Conservation (phyloP, 768 basidiomycete species). For the Lactarius evosmus region DNA sequence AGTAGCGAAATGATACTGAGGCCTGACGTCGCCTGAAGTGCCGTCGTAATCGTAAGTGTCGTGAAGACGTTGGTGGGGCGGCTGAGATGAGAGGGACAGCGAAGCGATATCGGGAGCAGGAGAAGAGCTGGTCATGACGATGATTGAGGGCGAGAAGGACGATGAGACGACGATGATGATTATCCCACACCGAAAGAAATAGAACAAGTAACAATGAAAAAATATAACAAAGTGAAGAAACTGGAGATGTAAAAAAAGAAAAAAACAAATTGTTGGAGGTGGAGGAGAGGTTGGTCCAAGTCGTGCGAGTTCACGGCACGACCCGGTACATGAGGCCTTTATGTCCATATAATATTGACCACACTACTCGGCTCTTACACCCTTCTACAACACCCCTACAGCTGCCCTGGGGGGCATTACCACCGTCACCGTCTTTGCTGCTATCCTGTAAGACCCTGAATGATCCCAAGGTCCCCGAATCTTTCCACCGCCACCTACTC, state of each 20-base stretch:
- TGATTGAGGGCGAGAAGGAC: conserved; percentile 3
- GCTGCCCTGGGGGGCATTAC: conserved; percentile 48
- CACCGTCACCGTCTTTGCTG: conserved; percentile 47
- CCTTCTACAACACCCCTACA: conserved; percentile 27
- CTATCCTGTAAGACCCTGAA: conserved; percentile 42
- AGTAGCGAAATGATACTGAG: conserved; percentile 69
- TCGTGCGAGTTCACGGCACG: neutral
- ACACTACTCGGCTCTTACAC: too few relatives aligned
- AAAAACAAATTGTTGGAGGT: neutral
- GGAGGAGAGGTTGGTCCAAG: neutral
- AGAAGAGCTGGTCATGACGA: conserved; percentile 83
- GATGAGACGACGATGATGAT: conserved; percentile 9
- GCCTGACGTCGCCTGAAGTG: conserved; percentile 48
- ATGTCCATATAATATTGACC: too few relatives aligned
- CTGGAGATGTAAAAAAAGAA: neutral
- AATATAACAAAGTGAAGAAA: conserved; percentile 1
- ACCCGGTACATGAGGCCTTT: neutral
- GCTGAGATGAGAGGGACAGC: conserved; percentile 62
- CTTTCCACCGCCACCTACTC: conserved; percentile 26
- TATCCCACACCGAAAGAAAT: conserved; percentile 10
- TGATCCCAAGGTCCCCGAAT: conserved; percentile 60
- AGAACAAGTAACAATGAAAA: conserved; percentile 2
- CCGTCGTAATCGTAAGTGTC: conserved; percentile 84
- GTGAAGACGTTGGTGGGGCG: conserved; percentile 75
- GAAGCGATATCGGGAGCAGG: conserved; percentile 70